Percentiles rank a stretch among this genome's conserved stretches.
phyloP scores from a whole-genome alignment of 306 rosid species.

The Betula pendula region DNA sequence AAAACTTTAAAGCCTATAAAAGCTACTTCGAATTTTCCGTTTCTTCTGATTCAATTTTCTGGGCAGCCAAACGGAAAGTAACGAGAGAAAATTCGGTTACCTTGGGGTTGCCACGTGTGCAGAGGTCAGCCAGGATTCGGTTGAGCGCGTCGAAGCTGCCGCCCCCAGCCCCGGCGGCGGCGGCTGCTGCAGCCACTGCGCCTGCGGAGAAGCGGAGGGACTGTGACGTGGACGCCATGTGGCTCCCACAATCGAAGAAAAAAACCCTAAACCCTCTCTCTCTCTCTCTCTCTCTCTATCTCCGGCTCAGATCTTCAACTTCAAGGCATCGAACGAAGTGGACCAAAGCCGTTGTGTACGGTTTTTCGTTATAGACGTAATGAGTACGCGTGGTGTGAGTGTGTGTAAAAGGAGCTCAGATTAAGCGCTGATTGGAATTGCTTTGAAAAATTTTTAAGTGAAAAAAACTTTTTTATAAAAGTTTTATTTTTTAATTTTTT shows the following conservation, averaged over 20 bases:
- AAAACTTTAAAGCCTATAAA: background rate
- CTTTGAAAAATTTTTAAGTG: too few species aligned
- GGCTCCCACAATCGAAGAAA: conserved; percentile 25
- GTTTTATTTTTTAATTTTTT: too few species aligned
- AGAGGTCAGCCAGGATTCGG: conserved; percentile 83
- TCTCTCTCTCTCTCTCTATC: too few species aligned
- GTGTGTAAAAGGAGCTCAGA: too few species aligned
- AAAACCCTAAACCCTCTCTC: conserved; percentile 45
- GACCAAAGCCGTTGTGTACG: background rate
- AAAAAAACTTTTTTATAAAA: too few species aligned
- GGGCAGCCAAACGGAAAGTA: background rate
- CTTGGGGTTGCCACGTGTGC: conserved; percentile 86
- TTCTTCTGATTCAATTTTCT: background rate
- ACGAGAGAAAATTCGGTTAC: conserved; percentile 27
- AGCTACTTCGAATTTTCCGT: background rate
- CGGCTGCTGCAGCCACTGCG: conserved; percentile 56
- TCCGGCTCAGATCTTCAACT: background rate
- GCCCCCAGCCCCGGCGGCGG: conserved; percentile 47
- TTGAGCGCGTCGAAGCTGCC: conserved; percentile 77
- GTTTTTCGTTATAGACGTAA: background rate
- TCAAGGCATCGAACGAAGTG: background rate
- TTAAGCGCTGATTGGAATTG: too few species aligned
- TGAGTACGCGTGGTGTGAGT: background rate
- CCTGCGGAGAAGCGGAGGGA: conserved; percentile 7
- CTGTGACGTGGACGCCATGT: conserved; percentile 34